Conservation (phyloP, 805 yeast species). For the Clavispora vitiphila region DNA sequence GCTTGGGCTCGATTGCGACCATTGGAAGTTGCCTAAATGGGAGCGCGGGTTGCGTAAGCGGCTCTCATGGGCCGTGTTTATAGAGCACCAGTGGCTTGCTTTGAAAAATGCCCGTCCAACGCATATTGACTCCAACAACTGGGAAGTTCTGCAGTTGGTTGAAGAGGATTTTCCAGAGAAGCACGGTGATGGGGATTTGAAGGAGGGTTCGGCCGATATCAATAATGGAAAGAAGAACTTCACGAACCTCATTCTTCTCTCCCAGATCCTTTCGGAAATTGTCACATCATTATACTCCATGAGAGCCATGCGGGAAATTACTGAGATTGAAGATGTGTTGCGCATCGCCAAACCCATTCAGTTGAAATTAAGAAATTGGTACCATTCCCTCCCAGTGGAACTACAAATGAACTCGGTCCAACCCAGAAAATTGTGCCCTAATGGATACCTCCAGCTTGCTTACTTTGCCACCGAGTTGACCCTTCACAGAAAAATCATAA, state of each 20-base stretch:
- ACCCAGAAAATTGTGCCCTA: conserved; percentile 61
- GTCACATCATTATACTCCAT: conserved; percentile 68
- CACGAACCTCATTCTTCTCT: conserved; percentile 60
- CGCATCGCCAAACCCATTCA: conserved; percentile 79
- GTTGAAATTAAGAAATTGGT: conserved; percentile 67
- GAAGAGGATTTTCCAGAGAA: conserved; percentile 79
- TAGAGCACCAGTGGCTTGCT: conserved; percentile 89
- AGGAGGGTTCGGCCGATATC: conserved; percentile 62
- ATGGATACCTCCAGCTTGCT: conserved; percentile 75
- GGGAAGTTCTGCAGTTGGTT: conserved; percentile 68
- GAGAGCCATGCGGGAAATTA: conserved; percentile 52
- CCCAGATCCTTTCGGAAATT: conserved; percentile 67
- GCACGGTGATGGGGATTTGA: conserved; percentile 47
- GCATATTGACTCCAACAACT: conserved; percentile 66
- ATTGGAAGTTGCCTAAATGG: conserved; percentile 94
- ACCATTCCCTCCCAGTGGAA: conserved; percentile 61
- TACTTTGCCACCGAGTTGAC: conserved; percentile 89
- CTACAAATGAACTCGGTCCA: conserved; percentile 58
- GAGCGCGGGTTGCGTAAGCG: conserved; percentile 84
- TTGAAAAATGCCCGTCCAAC: conserved; percentile 81
- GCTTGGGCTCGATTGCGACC: conserved; percentile 81
- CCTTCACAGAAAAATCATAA: conserved; percentile 71
- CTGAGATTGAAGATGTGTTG: conserved; percentile 62
- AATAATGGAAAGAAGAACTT: conserved; percentile 67
- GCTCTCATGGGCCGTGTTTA: conserved; percentile 92